These are phyloP conservation scores for Echria macrotheca DNA, from an alignment of 495 filamentous ascomycete genomes.

Conservation along the genomic window DNA sequence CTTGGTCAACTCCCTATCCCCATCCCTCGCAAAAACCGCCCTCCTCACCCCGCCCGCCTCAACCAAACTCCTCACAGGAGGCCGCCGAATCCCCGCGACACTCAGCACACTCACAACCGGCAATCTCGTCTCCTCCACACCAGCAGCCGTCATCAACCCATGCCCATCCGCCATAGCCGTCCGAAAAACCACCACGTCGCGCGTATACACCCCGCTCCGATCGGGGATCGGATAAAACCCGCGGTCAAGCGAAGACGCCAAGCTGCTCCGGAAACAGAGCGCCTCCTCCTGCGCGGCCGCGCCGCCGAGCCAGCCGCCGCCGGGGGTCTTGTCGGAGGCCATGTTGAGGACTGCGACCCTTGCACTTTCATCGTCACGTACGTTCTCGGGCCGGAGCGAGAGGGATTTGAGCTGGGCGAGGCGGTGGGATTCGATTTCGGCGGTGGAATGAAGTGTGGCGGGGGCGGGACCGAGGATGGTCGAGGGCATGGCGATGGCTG, in stretches of 20 bases:
- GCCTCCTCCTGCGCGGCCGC: conserved; percentile 59
- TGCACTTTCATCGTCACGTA: conserved; percentile 15
- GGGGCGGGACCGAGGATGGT: conserved; percentile 6
- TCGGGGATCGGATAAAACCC: conserved; percentile 47
- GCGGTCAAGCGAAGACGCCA: conserved; percentile 44
- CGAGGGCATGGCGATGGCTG: conserved; percentile 36
- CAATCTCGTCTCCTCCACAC: conserved; percentile 22
- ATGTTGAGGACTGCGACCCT: conserved; percentile 57
- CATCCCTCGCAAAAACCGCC: conserved; percentile 24
- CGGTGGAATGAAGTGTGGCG: neutral
- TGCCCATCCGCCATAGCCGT: conserved; percentile 36
- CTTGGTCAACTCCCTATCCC: conserved; percentile 43
- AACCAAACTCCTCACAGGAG: conserved; percentile 17
- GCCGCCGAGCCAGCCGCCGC: conserved; percentile 54
- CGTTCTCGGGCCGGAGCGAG: conserved; percentile 6
- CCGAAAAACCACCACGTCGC: conserved; percentile 52
- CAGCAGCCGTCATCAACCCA: conserved; percentile 28
- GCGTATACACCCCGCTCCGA: conserved; percentile 49
- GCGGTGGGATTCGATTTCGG: neutral
- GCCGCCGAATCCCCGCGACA: conserved; percentile 47
- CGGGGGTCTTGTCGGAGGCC: conserved; percentile 45
- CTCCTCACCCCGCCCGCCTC: neutral
- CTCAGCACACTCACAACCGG: conserved; percentile 52
- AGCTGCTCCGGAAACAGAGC: conserved; percentile 59
- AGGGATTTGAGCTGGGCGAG: conserved; percentile 1